phyloP scores from a whole-genome alignment of 2,329 filamentous ascomycete genomes.

The Akanthomyces muscarius region DNA sequence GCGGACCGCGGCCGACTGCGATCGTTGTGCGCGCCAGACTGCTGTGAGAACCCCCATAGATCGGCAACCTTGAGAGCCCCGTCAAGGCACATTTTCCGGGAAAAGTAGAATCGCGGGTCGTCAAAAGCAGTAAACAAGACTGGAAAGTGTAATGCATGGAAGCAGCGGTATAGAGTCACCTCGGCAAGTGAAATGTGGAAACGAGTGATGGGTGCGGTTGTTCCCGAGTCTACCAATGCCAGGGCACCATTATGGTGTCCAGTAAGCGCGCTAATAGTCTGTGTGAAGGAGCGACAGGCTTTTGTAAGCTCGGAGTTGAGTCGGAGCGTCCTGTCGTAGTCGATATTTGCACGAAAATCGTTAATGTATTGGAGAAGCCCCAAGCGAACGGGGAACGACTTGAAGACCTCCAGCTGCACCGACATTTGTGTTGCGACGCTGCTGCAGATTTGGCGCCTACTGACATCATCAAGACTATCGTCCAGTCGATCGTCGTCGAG shows the following conservation, averaged over 20 bases:
- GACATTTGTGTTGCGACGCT: conserved; percentile 45
- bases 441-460: conserved; percentile 19
- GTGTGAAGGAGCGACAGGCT: conserved; percentile 32
- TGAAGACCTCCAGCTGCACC: conserved; percentile 42
- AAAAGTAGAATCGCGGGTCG: conserved; percentile 50
- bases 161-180: conserved; percentile 42
- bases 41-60: conserved; percentile 28
- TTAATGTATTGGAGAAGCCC: conserved; percentile 44
- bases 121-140: conserved; percentile 41
- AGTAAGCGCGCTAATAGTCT: conserved; percentile 33
- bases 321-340: conserved; percentile 45
- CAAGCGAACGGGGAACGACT: conserved; percentile 41
- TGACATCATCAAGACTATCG: conserved; percentile 31
- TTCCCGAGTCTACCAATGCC: conserved; percentile 13
- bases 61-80: conserved; percentile 34
- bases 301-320: conserved; percentile 43
- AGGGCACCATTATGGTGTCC: conserved; percentile 24
- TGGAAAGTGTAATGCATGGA: conserved; percentile 52
- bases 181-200: conserved; percentile 43
- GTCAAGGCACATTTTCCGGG: conserved; percentile 47
- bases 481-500: conserved; percentile 48
- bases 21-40: conserved; percentile 18
- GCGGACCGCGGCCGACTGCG: conserved; percentile 25
- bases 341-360: conserved; percentile 38
- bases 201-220: conserved; percentile 23